Base-by-base conservation (phyloP, 208 protist genomes). In the Crithidia thermophila region DNA sequence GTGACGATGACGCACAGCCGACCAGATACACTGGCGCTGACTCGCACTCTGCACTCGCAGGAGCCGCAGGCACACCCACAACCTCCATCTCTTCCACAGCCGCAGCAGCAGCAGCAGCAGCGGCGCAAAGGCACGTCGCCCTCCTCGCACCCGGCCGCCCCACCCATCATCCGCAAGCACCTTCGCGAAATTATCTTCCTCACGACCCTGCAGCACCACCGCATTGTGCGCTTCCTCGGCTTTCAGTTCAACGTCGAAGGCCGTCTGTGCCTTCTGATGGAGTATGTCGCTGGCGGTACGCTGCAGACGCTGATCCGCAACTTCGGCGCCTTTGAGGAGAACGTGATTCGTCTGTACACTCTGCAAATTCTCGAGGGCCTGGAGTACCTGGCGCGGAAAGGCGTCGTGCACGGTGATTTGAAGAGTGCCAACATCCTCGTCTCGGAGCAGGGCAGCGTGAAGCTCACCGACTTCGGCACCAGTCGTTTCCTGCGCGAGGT, bases 391-490 rank as follows among this genome's bases (percentile, higher is more conserved):
- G 61, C 78, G 8, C 52, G 71, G 39, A 73, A 80, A 53, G 58
- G 74, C 34, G 81, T 95, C 21, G 81, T 97, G 39, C 89, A 97
- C 63, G 83, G 93, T 30, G 91, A 97, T 52, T 55, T 96, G 10
- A 96, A 97, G 75, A 88, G 86, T 55, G 86, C 84, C 9, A 96
- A 97, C 68, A 79, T 97, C 28, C 76, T 96, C 10, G 78, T 96
- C 11, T 88, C 77, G 14, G 82, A 92, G 50, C 72, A 79, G 21
- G 87, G 92, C 43, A 79, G 68, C 30, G 77, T 98, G 18, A 97
- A 98, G 72, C 73, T 98, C 46, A 88, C 91, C 13, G 96, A 98
- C 63, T 98, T 98, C 81, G 96, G 96, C 28, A 94, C 83, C 6
- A 87, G 77, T 56, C 74, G 77, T 20, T 78, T 84, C 34, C 62